These are phyloP conservation scores for Durio zibethinus DNA, from an alignment of 345 rosid genomes.

Conservation along the genomic window DNA sequence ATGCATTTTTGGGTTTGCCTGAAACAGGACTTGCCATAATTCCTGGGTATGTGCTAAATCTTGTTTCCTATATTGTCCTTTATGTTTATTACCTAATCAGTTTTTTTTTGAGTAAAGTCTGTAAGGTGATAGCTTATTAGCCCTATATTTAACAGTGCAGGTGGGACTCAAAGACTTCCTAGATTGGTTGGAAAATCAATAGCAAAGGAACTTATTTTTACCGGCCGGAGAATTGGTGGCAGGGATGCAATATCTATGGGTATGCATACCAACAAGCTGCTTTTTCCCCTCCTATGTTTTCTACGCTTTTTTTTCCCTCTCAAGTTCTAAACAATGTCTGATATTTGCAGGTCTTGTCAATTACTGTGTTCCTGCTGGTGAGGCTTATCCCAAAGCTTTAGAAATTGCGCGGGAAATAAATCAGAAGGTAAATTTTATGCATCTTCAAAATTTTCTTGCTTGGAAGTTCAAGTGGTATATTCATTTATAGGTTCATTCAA, in stretches of 20 bases:
- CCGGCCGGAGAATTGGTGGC: conserved; percentile 72
- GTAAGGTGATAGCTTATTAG: conserved; percentile 2
- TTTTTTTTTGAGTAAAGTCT: not conserved
- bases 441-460: not conserved
- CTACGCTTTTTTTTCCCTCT: not conserved
- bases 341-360: conserved; percentile 64
- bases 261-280: conserved; percentile 22
- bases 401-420: conserved; percentile 80
- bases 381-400: conserved; percentile 70
- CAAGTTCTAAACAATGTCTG: not conserved
- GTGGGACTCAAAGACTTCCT: conserved; percentile 91
- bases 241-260: conserved; percentile 67
- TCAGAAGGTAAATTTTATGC: conserved; percentile 46
- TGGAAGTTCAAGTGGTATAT: not conserved
- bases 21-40: conserved; percentile 97
- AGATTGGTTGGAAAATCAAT: conserved; percentile 77
- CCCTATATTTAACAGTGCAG: conserved; percentile 53
- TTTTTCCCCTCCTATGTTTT: not conserved
- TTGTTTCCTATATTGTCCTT: not conserved
- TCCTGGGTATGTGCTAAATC: conserved; percentile 60
- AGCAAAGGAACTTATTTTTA: conserved; percentile 82
- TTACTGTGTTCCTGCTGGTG: conserved; percentile 64
- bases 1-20: conserved; percentile 79
- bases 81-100: not conserved
- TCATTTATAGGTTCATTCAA: not conserved